Conservation (phyloP, 2,329 filamentous ascomycete genomes). For the Trichoderma afroharzianum region DNA sequence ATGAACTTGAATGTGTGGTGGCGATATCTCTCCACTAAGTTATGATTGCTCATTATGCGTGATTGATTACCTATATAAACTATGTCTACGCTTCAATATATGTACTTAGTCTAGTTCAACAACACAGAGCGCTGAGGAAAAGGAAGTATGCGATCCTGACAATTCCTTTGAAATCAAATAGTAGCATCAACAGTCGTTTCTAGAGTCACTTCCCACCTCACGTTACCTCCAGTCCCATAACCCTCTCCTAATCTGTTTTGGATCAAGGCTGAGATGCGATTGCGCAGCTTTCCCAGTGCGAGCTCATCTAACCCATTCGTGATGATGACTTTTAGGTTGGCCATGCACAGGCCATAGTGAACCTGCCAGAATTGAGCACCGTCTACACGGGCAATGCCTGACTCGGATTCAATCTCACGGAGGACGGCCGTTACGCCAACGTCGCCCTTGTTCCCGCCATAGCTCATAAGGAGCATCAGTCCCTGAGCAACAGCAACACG, state of each 20-base stretch:
- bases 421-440: constrained; percentile 68
- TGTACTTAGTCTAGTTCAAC: background rate
- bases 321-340: constrained; percentile 80
- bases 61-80: background rate
- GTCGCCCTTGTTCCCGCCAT: constrained; percentile 42
- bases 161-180: constrained; percentile 23
- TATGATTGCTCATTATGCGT: background rate
- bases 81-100: background rate
- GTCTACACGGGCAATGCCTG: constrained; percentile 71
- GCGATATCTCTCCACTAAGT: background rate
- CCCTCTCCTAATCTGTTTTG: constrained; percentile 83
- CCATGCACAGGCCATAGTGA: constrained; percentile 95
- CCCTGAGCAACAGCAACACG: constrained; percentile 83
- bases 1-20: background rate
- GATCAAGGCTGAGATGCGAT: constrained; percentile 72
- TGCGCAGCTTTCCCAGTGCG: constrained; percentile 67
- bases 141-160: background rate
- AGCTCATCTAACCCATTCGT: constrained; percentile 63
- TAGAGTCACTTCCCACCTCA: constrained; percentile 90
- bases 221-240: constrained; percentile 72
- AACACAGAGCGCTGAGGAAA: background rate
- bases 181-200: constrained; percentile 57
- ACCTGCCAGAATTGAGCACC: constrained; percentile 98
- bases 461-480: constrained; percentile 94
- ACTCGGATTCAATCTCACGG: constrained; percentile 78